Evolutionary conservation across 2,329 filamentous ascomycete genomes (phyloP).

Genomic region (Fusarium albidum): DNA sequence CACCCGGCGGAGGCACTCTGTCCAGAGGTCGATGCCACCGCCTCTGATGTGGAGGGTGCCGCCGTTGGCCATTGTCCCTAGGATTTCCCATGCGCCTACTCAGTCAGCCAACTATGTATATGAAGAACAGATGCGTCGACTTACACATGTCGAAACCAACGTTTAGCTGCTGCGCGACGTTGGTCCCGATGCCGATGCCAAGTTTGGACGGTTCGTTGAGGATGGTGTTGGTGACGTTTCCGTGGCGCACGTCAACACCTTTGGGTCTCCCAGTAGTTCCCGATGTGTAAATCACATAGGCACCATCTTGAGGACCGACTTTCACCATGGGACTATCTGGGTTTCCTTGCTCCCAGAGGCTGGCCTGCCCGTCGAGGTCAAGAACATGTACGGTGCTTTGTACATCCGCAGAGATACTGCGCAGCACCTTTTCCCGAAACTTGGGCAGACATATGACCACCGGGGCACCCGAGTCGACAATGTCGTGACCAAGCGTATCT

Average conservation of each 20-base stretch:
- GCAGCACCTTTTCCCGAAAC: constrained; percentile 26
- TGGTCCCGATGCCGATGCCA: constrained; percentile 15
- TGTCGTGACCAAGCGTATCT: constrained; percentile 26
- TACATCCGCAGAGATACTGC: constrained; percentile 15
- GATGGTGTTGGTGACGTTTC: constrained; percentile 25
- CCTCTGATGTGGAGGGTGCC: constrained; percentile 30
- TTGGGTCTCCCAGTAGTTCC: constrained; percentile 28
- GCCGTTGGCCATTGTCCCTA: constrained; percentile 30
- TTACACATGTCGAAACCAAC: constrained; percentile 33
- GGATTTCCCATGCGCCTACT: constrained; percentile 27
- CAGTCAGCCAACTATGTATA: neutral
- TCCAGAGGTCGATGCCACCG: constrained; percentile 25
- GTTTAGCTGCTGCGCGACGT: constrained; percentile 31
- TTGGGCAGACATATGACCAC: constrained; percentile 26
- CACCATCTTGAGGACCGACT: constrained; percentile 18
- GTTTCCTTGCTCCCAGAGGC: constrained; percentile 17
- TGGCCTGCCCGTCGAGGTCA: constrained; percentile 16
- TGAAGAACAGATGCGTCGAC: neutral
- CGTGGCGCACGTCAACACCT: constrained; percentile 28
- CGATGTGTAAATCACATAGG: constrained; percentile 31
- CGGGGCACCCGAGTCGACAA: constrained; percentile 21
- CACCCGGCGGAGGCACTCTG: constrained; percentile 20
- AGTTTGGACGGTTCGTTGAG: constrained; percentile 26
- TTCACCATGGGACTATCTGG: constrained; percentile 18
- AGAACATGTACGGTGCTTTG: constrained; percentile 16